phyloP scores from a whole-genome alignment of 768 basidiomycete genomes.

The Mycena belliarum region DNA sequence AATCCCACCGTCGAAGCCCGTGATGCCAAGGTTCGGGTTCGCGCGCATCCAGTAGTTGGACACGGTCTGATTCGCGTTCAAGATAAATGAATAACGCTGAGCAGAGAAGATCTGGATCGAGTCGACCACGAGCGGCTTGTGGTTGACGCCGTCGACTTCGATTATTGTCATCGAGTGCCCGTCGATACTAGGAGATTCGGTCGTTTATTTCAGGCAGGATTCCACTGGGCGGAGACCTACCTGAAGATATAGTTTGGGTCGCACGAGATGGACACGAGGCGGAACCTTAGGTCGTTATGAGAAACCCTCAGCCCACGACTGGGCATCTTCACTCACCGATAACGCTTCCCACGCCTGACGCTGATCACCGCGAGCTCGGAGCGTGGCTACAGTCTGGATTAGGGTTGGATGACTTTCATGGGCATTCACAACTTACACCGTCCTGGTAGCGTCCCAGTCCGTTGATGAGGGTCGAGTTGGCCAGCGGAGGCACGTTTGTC shows the following conservation, averaged over 20 bases:
- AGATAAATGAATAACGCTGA: slow-evolving; percentile 37
- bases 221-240: no score
- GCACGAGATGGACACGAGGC: background rate
- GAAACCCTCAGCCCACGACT: no score
- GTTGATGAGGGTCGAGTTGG: no score
- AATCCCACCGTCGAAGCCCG: slow-evolving; percentile 26
- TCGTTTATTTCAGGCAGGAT: no score
- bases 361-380: slow-evolving; percentile 44
- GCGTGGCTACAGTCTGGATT: slow-evolving; percentile 34
- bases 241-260: slow-evolving; percentile 17
- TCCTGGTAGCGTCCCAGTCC: background rate
- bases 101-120: slow-evolving; percentile 38
- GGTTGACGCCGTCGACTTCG: slow-evolving; percentile 39
- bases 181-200: no score
- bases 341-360: slow-evolving; percentile 42
- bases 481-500: no score
- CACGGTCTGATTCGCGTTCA: slow-evolving; percentile 39
- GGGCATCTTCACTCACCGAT: no score
- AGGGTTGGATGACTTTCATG: background rate
- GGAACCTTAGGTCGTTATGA: no score
- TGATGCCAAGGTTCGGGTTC: background rate
- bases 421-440: background rate
- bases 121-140: slow-evolving; percentile 37
- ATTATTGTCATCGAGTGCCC: slow-evolving; percentile 34
- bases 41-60: slow-evolving; percentile 44